Base-by-base conservation (phyloP, 2,329 filamentous ascomycete genomes). In the Colletotrichum cereale region DNA sequence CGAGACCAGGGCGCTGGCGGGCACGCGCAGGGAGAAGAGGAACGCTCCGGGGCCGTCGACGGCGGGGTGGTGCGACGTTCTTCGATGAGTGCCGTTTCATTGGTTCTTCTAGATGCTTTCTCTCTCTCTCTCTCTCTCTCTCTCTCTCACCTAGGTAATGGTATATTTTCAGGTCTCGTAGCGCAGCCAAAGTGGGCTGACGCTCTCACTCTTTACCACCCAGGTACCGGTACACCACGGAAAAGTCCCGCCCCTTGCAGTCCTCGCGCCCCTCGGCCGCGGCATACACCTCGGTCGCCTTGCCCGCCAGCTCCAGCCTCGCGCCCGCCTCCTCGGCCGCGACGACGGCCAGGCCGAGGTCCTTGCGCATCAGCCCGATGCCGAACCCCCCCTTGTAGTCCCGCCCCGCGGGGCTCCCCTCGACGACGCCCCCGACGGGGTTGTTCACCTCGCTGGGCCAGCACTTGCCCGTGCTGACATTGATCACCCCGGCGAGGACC, bases 371-470 rank as follows among this genome's bases (percentile, higher is more conserved):
- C 75, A 96, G 82, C 48, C 86, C 86, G 67, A 96, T 89, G 2
- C 92, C 92, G 75, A 96, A 96, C 0, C 93, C 93, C 56, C 93
- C 93, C 24, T 84, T 82, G 77, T 95, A 99, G 65, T 92, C 95
- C 67, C 92, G 86, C 66, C 87, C 89, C 0, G 95, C 92, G 0
- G 96, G 95, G 2, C 94, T 89, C 0, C 87, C 89, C 72, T 92
- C 90, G 29, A 96, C 87, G 0, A 98, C 95, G 18, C 95, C 95
- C 14, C 91, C 91, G 3, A 98, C 95, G 0, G 96, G 96, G 79
- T 98, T 98, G 83, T 99, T 99, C 73, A 97, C 86, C 83, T 98
- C 95, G 77, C 92, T 96, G 1, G 96, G 95, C 96, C 96, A 99
- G 86, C 95, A 98, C 75, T 88, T 90, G n/a, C 96, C 96, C 0